Conservation (phyloP, 345 rosid species). For the Nasturtium officinale region DNA sequence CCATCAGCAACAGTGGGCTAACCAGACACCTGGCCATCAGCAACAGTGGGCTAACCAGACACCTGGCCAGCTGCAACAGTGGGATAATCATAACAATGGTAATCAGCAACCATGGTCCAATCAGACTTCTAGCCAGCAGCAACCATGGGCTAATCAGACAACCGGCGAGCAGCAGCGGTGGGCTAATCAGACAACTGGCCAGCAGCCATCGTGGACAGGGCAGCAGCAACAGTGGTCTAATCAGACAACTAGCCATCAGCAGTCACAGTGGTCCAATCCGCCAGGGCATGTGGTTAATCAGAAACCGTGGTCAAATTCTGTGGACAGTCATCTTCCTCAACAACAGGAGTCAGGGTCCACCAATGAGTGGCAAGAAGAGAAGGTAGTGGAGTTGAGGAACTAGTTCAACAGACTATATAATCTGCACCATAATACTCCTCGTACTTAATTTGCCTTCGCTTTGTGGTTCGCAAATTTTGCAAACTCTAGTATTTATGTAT, state of each 20-base stretch:
- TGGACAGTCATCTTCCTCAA: conserved; percentile 31
- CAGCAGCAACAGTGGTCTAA: conserved; percentile 37
- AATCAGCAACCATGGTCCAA: conserved; percentile 8
- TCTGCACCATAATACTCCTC: conserved; percentile 20
- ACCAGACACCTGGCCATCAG: conserved; percentile 28
- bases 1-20: conserved; percentile 23
- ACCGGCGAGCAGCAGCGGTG: conserved; percentile 35
- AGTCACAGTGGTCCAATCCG: conserved; percentile 32
- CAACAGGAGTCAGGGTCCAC: conserved; percentile 35
- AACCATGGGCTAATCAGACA: conserved; percentile 19
- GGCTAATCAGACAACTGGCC: conserved; percentile 8
- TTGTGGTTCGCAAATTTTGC: conserved; percentile 30
- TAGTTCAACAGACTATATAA: conserved; percentile 22
- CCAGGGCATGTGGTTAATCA: conserved; percentile 30
- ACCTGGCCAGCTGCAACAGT: conserved; percentile 22
- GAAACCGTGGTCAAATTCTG: conserved; percentile 33
- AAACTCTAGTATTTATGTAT: conserved; percentile 18
- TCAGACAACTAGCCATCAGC: conserved; percentile 41
- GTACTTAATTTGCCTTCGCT: conserved; percentile 10
- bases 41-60: background rate
- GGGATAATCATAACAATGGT: conserved; percentile 6
- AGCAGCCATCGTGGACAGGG: conserved; percentile 28
- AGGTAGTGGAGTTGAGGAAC: conserved; percentile 34
- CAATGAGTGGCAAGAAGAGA: conserved; percentile 28
- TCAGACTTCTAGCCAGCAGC: conserved; percentile 20